Base-by-base conservation (phyloP, 495 filamentous ascomycete species). In the Trichoderma asperelloides region DNA sequence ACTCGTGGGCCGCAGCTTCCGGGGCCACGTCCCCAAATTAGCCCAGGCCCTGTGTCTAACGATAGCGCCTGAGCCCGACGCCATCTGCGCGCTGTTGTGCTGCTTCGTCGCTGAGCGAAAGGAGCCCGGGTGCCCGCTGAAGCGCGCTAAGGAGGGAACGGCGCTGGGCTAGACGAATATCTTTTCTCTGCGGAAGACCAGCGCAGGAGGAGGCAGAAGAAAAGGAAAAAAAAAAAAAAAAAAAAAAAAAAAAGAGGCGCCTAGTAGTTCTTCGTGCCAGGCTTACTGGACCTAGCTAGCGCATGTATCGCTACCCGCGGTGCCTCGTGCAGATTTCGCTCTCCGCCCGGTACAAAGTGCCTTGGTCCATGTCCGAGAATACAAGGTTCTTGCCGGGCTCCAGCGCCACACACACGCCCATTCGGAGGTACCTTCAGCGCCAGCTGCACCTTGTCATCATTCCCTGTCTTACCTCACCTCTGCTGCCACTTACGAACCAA, bases 361-460 rank as follows among this genome's bases (percentile, higher is more conserved):
- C 33, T 37, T 37, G 33, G 33, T 8, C 43, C 43, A 47, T 5
- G 15, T 12, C 43, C 13, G 13, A 15, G n/a, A 47, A 15, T 47
- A 47, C 43, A 47, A 47, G 43, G 43, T 47, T 47, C 43, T 47
- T 47, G 43, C 43, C 43, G 43, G 43, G 15, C n/a, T 47, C 43
- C 55, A 60, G 55, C 23, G 23, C 27, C 55, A 15, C 55, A 25
- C 27, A 60, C 55, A 37, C 33, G 33, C 33, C 33, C 33, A 37
- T 37, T 37, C 33, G 33, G 33, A 37, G 33, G 33, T 37, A 37
- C 33, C 33, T 37, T 37, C 33, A 37, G 33, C 33, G 33, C 33
- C 33, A 37, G 33, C 55, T 60, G 55, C 55, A 60, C 55, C 55
- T 60, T 60, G 55, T 60, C 55, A 60, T 60, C 55, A 60, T 60